Evolutionary conservation across 2,329 filamentous ascomycete species (phyloP), one percentile per base, ranked within the genome.

Genomic region (Orbilia brochopaga): DNA sequence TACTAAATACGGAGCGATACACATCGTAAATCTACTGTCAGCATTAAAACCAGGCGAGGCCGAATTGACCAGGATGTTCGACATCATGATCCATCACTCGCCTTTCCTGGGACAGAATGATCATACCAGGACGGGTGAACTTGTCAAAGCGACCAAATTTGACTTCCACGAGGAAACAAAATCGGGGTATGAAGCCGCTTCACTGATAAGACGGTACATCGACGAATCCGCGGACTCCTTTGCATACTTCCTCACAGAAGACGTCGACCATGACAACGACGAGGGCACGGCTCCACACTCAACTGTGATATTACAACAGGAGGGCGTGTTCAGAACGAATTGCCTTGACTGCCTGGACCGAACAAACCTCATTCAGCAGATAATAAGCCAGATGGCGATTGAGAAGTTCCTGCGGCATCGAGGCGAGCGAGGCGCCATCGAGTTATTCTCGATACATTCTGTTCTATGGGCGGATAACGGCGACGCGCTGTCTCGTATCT

Each of bases 381-480:
- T 97, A 74, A 90, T 99, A 76, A 97, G 92, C 66, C 90, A 92
- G 77, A 92, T 97, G 89, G 91, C 92, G 0, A 83, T 97, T 19
- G 91, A 96, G 78, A 83, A 88, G 0, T 97, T 97, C 76, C 81
- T 99, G 2, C 81, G 81, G 13, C 91, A 96, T 75, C 85, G 88
- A 70, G 85, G 84, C 24, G 87, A 91, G 74, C 84, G 83, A 73
- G 88, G 90, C 0, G 83, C 84, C 8, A 85, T 88, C 0, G 92
- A 97, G 77, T 92, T 97, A 76, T 96, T 92, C 90, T 89, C 91
- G 81, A 85, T 91, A 54, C 94, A 99, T 80, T 92, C 91, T 7
- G 94, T 87, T 72, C 83, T 99, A 0, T 99, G 94, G 94, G 94
- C 94, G 35, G 94, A 99, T 79, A 97, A 97, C 78, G 94, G 94